A percentile compares a stretch with the other conserved stretches of the same genome.
These are phyloP conservation scores for Letharia columbiana DNA, from an alignment of 495 filamentous ascomycete genomes.

Conservation along the genomic window DNA sequence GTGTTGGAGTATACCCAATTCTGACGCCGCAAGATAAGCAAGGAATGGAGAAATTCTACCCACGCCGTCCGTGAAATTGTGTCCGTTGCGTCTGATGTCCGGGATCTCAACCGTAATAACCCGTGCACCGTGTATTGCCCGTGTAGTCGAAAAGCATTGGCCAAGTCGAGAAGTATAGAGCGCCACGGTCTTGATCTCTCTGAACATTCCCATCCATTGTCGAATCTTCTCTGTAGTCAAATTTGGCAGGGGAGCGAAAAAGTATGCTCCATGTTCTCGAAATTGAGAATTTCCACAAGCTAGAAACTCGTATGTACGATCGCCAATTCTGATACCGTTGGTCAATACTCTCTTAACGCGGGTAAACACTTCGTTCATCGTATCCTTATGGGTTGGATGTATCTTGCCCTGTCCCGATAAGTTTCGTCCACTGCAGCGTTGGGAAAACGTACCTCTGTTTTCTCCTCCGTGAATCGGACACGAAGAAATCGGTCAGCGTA, in stretches of 20 bases:
- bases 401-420: conserved; percentile 44
- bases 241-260: conserved; percentile 58
- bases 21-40: conserved; percentile 56
- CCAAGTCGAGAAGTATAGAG: conserved; percentile 83
- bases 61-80: conserved; percentile 83
- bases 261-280: conserved; percentile 84
- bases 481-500: conserved; percentile 79
- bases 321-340: conserved; percentile 75
- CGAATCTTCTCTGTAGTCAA: conserved; percentile 67
- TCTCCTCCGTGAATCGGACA: conserved; percentile 84
- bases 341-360: conserved; percentile 61
- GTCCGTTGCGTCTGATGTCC: conserved; percentile 59
- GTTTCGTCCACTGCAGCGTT: background rate
- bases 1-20: conserved; percentile 48
- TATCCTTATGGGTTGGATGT: conserved; percentile 42
- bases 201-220: conserved; percentile 84
- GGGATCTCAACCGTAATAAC: conserved; percentile 37
- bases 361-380: conserved; percentile 63
- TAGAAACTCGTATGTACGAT: conserved; percentile 78
- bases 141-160: conserved; percentile 92
- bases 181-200: conserved; percentile 65
- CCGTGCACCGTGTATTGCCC: conserved; percentile 47
- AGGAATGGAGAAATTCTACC: conserved; percentile 81
- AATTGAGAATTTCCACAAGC: conserved; percentile 96
- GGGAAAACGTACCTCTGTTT: conserved; percentile 38